A percentile compares a stretch with the other conserved stretches of the same genome.
Evolutionary conservation across 371 early-diverging fungal genomes (phyloP).

Genomic region (Saksenaea oblongispora): DNA sequence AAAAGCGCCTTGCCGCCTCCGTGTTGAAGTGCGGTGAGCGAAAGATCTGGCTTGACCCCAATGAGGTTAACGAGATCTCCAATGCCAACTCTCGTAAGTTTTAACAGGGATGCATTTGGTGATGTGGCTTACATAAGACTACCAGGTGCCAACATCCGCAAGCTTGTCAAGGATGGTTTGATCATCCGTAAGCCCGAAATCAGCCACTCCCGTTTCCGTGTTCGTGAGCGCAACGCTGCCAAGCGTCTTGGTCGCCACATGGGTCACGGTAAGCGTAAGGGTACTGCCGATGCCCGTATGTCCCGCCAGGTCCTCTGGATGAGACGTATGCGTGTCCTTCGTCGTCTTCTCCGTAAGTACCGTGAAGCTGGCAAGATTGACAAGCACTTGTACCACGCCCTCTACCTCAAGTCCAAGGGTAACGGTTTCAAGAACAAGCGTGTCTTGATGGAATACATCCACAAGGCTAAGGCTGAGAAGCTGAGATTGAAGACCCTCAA

Average conservation of each 20-base stretch:
- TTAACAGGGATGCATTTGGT: neutral
- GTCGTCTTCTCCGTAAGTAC: slow-evolving; percentile 97
- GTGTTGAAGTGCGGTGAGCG: slow-evolving; percentile 99
- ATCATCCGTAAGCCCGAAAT: slow-evolving; percentile 96
- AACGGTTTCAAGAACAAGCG: slow-evolving; percentile 99
- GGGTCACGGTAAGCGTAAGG: slow-evolving; percentile 98
- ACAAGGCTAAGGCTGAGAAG: slow-evolving; percentile 99
- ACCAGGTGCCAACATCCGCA: slow-evolving; percentile 94
- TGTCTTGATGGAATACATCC: slow-evolving; percentile 99
- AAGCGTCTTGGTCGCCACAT: slow-evolving; percentile 99
- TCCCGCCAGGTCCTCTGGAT: slow-evolving; percentile 97
- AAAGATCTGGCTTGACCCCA: slow-evolving; percentile 99
- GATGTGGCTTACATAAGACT: neutral
- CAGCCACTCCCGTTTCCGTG: slow-evolving; percentile 95
- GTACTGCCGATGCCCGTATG: slow-evolving; percentile 99
- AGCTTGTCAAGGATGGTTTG: slow-evolving; percentile 96
- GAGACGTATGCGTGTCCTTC: slow-evolving; percentile 98
- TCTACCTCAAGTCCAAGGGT: slow-evolving; percentile 99
- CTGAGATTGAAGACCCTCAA: slow-evolving; percentile 91
- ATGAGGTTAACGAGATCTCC: slow-evolving; percentile 94
- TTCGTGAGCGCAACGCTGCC: slow-evolving; percentile 90
- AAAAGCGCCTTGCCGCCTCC: slow-evolving; percentile 97
- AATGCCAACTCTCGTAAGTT: slow-evolving; percentile 97
- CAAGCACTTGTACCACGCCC: slow-evolving; percentile 96
- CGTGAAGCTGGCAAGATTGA: slow-evolving; percentile 97